A percentile compares a stretch with the other conserved stretches of the same genome.
Evolutionary conservation across 176 grass and related monocot species (phyloP).

Genomic region (Poa annua): DNA sequence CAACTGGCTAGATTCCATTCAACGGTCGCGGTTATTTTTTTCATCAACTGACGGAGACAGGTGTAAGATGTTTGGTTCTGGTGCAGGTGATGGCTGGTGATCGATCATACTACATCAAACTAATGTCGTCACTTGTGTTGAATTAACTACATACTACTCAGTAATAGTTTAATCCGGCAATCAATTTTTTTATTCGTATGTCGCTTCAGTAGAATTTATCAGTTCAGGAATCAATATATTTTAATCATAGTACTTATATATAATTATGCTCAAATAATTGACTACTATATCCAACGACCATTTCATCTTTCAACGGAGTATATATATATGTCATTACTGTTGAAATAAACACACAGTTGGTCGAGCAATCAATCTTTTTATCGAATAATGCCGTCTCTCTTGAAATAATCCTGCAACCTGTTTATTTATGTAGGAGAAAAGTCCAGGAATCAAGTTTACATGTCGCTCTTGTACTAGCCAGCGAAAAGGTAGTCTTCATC

Average conservation of each 20-base stretch:
- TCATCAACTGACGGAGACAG: slow-evolving; percentile 3
- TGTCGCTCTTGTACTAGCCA: background rate
- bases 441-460: background rate
- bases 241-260: background rate
- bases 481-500: background rate
- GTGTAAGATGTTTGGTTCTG: background rate
- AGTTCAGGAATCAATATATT: background rate
- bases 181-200: background rate
- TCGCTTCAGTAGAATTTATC: background rate
- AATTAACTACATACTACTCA: background rate
- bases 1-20: background rate
- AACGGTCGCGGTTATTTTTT: background rate
- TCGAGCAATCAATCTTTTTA: too few relatives aligned
- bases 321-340: too few relatives aligned
- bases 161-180: background rate
- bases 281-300: background rate
- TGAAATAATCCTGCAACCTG: background rate
- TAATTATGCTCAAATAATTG: background rate
- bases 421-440: background rate
- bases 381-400: background rate
- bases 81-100: slow-evolving; percentile 1
- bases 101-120: background rate
- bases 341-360: too few relatives aligned
- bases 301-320: background rate
- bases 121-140: background rate